Base-by-base conservation (phyloP, 441 rosid species). In the Francoa sonchifolia region DNA sequence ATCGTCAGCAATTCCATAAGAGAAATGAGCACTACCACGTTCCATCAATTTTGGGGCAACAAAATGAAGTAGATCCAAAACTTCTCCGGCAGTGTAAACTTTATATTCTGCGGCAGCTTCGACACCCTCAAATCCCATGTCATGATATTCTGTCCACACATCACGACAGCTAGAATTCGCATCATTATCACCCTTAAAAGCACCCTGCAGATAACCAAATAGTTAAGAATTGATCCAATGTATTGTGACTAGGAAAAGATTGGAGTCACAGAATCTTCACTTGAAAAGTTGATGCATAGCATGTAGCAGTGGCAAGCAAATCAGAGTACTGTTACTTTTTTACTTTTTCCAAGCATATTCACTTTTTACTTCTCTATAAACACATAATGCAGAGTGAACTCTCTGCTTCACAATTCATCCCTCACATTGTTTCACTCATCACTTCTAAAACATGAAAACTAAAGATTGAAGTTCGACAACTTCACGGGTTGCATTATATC, bases 41-140 rank as follows among this genome's bases (percentile, higher is more conserved):
- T 73, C 73, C 95, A 90, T 86, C 90, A 83, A 73, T 67, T 77
- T 86, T 9, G 99, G 99, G 53, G 99, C 96, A 52, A 90, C 90
- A 48, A 65, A 90, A 0, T 67, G 59, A 28, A 90, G 76, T 57
- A 90, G 70, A 57, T 90, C 96, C 19, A 81, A 14, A 31, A 65
- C 17, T 18, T 76, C 59, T 19, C 61, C 88, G 35, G 84, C 73
- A 16, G 94, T 83, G 66, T 82, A 81, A 39, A 62, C 76, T 67
- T 77, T 86, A 42, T 80, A 69, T 54, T 80, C 95, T 19, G 77
- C 85, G 19, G 77, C 77, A 45, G 96, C 92, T 62, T 66, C 72
- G 51, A 86, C 68, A 45, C 99, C 95, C 52, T 67, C 88, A 57
- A 62, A 30, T 40, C 94, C 95, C 90, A 90, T 90, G 32, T 90